Conservation (phyloP, 441 rosid species). For the Metrosideros polymorpha region DNA sequence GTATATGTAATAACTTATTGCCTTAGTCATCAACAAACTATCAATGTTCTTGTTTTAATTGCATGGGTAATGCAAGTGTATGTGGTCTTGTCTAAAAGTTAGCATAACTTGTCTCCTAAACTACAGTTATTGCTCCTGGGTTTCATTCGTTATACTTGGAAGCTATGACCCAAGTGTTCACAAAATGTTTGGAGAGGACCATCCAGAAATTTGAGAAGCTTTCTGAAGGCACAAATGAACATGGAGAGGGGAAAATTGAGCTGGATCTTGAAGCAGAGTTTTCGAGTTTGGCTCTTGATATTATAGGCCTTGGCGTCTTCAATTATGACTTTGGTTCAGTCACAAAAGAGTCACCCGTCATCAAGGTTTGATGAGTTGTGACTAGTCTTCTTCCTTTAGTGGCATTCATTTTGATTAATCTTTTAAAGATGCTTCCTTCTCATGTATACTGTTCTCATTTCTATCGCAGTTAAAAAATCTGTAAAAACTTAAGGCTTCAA, state of each 20-base stretch:
- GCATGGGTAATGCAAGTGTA: background rate
- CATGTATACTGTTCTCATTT: background rate
- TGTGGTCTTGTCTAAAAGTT: slow-evolving; percentile 1
- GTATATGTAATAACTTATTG: background rate
- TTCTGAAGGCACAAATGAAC: slow-evolving; percentile 28
- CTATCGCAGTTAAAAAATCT: background rate
- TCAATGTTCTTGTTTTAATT: background rate
- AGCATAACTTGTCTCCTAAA: background rate
- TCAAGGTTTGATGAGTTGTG: slow-evolving; percentile 44
- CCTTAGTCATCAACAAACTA: background rate
- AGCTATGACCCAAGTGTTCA: slow-evolving; percentile 83
- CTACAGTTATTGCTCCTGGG: slow-evolving; percentile 86
- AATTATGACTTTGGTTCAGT: slow-evolving; percentile 93
- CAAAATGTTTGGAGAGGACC: slow-evolving; percentile 73
- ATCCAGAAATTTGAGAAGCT: slow-evolving; percentile 62
- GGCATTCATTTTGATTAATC: background rate
- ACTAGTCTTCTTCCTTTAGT: background rate
- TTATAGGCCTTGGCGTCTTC: slow-evolving; percentile 90
- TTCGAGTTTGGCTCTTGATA: slow-evolving; percentile 91
- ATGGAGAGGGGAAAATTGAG: slow-evolving; percentile 37
- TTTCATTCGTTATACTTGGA: slow-evolving; percentile 80
- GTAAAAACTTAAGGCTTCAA: background rate
- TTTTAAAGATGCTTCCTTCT: background rate
- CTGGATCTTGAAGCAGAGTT: slow-evolving; percentile 95
- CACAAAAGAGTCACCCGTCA: slow-evolving; percentile 89